Conservation (phyloP, 2,329 filamentous ascomycete species). For the Cyphellophora europaea region DNA sequence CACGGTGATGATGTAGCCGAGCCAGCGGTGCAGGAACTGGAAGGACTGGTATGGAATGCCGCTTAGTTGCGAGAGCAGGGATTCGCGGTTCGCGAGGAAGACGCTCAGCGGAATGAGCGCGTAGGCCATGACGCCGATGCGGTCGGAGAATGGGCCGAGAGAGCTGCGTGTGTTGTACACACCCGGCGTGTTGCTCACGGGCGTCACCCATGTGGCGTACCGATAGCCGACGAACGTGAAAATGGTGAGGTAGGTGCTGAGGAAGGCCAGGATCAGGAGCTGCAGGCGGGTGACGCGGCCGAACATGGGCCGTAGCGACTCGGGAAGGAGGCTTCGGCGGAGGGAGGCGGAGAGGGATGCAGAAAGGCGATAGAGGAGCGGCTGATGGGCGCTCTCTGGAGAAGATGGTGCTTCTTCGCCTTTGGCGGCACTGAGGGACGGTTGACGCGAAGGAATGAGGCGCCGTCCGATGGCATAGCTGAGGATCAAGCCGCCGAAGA, state of each 20-base stretch:
- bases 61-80: constrained; percentile 58
- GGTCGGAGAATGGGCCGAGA: constrained; percentile 59
- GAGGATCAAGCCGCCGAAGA: constrained; percentile 39
- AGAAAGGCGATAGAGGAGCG: constrained; percentile 21
- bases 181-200: constrained; percentile 47
- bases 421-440: background rate
- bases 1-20: constrained; percentile 61
- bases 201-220: constrained; percentile 62
- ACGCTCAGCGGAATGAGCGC: constrained; percentile 64
- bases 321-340: constrained; percentile 51
- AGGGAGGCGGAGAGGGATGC: constrained; percentile 31
- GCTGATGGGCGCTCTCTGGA: background rate
- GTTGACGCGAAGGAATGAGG: constrained; percentile 1
- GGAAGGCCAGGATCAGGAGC: constrained; percentile 48
- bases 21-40: constrained; percentile 69
- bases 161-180: constrained; percentile 56
- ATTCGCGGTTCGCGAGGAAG: constrained; percentile 59
- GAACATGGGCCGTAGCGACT: constrained; percentile 50
- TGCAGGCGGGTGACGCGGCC: constrained; percentile 61
- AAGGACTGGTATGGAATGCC: constrained; percentile 69
- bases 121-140: constrained; percentile 62
- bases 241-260: constrained; percentile 55
- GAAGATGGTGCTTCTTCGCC: background rate
- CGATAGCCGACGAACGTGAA: constrained; percentile 61
- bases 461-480: constrained; percentile 30